phyloP scores from a whole-genome alignment of 768 basidiomycete genomes.

The Boletus rubroflammeus region DNA sequence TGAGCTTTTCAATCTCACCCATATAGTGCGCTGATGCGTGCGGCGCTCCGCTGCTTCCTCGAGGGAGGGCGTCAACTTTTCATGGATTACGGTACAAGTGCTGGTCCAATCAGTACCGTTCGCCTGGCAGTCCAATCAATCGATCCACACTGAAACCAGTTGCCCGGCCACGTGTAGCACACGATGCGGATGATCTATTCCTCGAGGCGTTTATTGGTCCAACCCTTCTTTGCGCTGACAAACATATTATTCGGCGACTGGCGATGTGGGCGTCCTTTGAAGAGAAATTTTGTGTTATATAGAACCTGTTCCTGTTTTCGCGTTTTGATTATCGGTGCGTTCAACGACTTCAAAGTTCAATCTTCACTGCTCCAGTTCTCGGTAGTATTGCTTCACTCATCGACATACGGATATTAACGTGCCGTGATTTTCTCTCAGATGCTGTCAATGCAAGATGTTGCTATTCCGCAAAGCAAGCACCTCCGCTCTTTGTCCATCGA shows the following conservation, averaged over 20 bases:
- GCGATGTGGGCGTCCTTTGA: constrained; percentile 4
- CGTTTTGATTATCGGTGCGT: background rate
- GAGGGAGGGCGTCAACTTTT: constrained; percentile 2
- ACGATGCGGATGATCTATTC: constrained; percentile 15
- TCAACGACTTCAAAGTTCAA: background rate
- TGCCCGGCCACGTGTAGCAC: constrained; percentile 16
- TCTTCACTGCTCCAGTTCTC: background rate
- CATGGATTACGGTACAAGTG: background rate
- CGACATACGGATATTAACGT: background rate
- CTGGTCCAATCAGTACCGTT: constrained; percentile 4
- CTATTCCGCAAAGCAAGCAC: background rate
- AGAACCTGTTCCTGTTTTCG: background rate
- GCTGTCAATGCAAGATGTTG: constrained; percentile 5
- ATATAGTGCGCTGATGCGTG: background rate
- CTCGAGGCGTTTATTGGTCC: constrained; percentile 15
- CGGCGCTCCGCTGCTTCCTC: constrained; percentile 9
- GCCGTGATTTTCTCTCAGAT: constrained; percentile 7
- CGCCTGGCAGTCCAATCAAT: background rate
- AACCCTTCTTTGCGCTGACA: background rate
- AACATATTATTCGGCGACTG: background rate
- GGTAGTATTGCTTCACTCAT: constrained; percentile 1
- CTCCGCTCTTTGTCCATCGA: background rate
- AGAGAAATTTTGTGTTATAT: background rate
- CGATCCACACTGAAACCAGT: background rate
- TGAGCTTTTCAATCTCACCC: background rate